Base-by-base conservation (phyloP, 2,329 filamentous ascomycete genomes). In the Calonectria pseudoreteaudii region DNA sequence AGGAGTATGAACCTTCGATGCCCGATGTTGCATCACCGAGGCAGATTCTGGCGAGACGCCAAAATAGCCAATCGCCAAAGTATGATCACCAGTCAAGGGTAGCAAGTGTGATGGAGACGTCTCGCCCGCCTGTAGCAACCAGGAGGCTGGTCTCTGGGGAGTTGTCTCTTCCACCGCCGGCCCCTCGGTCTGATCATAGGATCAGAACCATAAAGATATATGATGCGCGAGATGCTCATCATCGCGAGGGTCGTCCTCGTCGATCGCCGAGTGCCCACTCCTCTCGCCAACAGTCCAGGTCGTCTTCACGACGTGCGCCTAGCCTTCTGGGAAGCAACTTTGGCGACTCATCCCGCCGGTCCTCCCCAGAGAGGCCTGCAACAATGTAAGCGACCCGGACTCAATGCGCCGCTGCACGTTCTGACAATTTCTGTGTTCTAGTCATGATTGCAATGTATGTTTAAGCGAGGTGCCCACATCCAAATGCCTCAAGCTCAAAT, bases 391-490 rank as follows among this genome's bases (percentile, higher is more conserved):
- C 76, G 41, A 31, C 28, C 56, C 67, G 20, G 13, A 58, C 56
- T 31, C 36, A 58, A 30, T 38, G 11, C 18, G 26, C 31, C 31
- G 13, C 23, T 34, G 23, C 56, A 41, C 20, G 26, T 28, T 52
- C 77, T 82, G 52, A 81, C 74, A 34, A 64, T n/a, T n/a, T n/a
- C 23, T 4, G n/a, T n/a, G 4, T 44, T 23, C 64, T 78, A 95
- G 93, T 72, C 89, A 93, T 56, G 90, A 93, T 80, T 98, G 95
- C 79, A 86, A 95, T 62, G 91, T 90, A 30, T 98, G 95, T 81
- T 86, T 93, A 81, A 93, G 94, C 75, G 92, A 94, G 75, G 85
- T 94, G 3, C 91, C 92, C 1, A 81, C 89, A 13, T 87, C 87
- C 73, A 92, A 91, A 83, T 90, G 93, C 41, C 92, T 92, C 47